phyloP scores from a whole-genome alignment of 371 early-diverging fungal genomes.

The Mucor irregularis region DNA sequence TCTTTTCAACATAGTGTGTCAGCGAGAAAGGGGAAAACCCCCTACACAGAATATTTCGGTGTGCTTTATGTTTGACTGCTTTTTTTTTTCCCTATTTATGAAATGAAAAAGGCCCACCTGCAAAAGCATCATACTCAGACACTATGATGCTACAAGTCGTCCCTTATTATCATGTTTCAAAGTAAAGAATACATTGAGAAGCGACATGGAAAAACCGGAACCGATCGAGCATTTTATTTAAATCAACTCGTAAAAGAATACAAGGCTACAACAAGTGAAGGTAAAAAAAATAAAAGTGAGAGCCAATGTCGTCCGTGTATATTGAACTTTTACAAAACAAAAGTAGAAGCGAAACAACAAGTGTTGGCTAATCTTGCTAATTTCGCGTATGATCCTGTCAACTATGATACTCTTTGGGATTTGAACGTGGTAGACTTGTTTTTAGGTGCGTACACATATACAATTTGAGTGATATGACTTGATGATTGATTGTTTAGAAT shows the following conservation, averaged over 20 bases:
- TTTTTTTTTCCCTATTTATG: no score
- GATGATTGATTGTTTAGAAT: background rate
- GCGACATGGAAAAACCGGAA: slow-evolving; percentile 15
- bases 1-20: no score
- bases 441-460: slow-evolving; percentile 33
- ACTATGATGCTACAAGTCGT: no score
- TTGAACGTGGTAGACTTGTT: slow-evolving; percentile 50
- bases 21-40: no score
- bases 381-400: slow-evolving; percentile 66
- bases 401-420: slow-evolving; percentile 51
- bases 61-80: no score
- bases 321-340: slow-evolving; percentile 4
- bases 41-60: no score
- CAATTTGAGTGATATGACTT: background rate
- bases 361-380: slow-evolving; percentile 61
- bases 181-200: slow-evolving; percentile 25
- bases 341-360: slow-evolving; percentile 51
- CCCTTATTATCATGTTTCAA: slow-evolving; percentile 32
- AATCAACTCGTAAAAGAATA: slow-evolving; percentile 43
- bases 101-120: no score
- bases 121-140: no score
- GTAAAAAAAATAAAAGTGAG: slow-evolving; percentile 24
- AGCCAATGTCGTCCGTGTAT: background rate
- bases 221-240: slow-evolving; percentile 34
- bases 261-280: slow-evolving; percentile 27